Evolutionary conservation across 495 filamentous ascomycete genomes (phyloP).

Genomic region (Cudoniella acicularis): DNA sequence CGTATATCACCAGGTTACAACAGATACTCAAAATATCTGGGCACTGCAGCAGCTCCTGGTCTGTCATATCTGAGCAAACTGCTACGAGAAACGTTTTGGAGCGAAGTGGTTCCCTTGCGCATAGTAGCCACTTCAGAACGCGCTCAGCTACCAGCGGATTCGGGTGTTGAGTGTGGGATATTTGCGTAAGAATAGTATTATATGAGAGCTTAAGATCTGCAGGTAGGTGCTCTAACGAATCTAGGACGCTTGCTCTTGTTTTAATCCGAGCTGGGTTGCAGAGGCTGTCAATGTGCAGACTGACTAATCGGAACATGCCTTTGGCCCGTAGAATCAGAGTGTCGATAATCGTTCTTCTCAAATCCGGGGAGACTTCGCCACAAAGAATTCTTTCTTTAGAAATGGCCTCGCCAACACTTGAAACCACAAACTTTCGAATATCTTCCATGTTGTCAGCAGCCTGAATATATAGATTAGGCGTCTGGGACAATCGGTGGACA

Average conservation of each 20-base stretch:
- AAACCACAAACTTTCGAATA: constrained; percentile 28
- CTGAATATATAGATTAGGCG: constrained; percentile 31
- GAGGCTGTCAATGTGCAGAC: constrained; percentile 25
- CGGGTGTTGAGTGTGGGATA: background rate
- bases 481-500: constrained; percentile 16
- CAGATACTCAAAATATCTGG: constrained; percentile 8
- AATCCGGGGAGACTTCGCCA: background rate
- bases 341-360: background rate
- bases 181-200: constrained; percentile 2
- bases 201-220: constrained; percentile 6
- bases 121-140: constrained; percentile 8
- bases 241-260: background rate
- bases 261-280: constrained; percentile 13
- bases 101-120: background rate
- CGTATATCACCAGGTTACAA: constrained; percentile 22
- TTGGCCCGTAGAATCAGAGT: constrained; percentile 1
- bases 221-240: constrained; percentile 6
- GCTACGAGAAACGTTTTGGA: constrained; percentile 1
- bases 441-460: constrained; percentile 30
- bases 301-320: constrained; percentile 35
- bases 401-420: constrained; percentile 16
- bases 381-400: background rate
- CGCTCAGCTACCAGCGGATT: background rate
- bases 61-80: background rate
- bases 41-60: background rate